Conservation (phyloP, 2,329 filamentous ascomycete species). For the Fusarium sp. region DNA sequence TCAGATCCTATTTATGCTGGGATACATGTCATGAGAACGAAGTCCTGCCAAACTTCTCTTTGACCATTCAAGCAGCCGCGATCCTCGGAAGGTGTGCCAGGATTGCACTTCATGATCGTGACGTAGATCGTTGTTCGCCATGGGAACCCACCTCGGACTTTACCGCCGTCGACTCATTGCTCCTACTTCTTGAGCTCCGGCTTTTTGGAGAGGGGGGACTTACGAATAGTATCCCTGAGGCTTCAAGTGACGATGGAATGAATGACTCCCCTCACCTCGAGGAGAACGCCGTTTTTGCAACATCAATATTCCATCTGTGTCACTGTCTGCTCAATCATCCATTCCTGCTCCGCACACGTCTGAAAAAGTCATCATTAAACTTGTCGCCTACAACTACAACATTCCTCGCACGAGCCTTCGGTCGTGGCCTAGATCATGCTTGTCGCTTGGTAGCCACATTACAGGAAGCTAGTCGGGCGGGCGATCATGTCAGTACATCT, state of each 20-base stretch:
- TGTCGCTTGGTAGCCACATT: too few species aligned
- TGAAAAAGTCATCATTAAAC: too few species aligned
- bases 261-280: background rate
- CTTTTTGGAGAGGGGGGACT: background rate
- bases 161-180: background rate
- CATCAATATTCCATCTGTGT: background rate
- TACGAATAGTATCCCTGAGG: too few species aligned
- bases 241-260: background rate
- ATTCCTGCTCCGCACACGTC: background rate
- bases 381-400: too few species aligned
- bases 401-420: too few species aligned
- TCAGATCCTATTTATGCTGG: background rate
- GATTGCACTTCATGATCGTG: background rate
- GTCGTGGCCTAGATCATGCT: too few species aligned
- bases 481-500: too few species aligned
- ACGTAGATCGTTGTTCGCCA: background rate
- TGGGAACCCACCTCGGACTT: conserved; percentile 7
- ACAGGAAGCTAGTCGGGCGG: too few species aligned
- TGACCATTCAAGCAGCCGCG: background rate
- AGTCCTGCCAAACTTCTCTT: background rate
- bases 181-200: background rate
- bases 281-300: background rate
- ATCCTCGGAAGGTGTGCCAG: background rate
- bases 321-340: conserved; percentile 3
- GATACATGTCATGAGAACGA: too few species aligned